Evolutionary conservation across 352 stramenopile species (phyloP).

Genomic region (Pythium dissotocum): DNA sequence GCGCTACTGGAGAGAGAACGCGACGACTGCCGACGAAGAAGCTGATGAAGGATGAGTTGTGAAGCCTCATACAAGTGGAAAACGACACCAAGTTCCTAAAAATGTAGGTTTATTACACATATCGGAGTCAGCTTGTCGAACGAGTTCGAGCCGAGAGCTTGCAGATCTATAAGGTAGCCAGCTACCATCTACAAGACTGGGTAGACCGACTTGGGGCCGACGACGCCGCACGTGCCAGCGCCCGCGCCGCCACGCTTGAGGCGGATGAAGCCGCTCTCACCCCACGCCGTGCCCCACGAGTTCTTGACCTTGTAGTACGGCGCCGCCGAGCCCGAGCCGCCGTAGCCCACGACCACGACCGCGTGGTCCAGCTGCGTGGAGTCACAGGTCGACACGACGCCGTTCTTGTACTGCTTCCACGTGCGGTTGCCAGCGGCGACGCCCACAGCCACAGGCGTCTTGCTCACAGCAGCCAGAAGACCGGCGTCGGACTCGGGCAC

Average conservation of each 20-base stretch:
- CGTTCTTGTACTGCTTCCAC: slow-evolving; percentile 97
- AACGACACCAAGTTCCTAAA: not conserved
- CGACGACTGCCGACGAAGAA: not conserved
- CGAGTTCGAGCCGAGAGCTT: not conserved
- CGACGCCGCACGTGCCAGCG: slow-evolving; percentile 56
- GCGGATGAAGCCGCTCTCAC: slow-evolving; percentile 93
- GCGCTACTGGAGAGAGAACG: slow-evolving; percentile 9
- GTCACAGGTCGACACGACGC: slow-evolving; percentile 83
- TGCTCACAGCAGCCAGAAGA: slow-evolving; percentile 84
- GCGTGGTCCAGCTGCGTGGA: slow-evolving; percentile 96
- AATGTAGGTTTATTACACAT: not conserved
- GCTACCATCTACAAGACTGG: slow-evolving; percentile 36
- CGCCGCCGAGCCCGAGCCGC: slow-evolving; percentile 34
- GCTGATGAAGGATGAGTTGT: not conserved
- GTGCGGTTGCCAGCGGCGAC: slow-evolving; percentile 94
- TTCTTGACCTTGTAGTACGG: slow-evolving; percentile 97
- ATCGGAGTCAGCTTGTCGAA: not conserved
- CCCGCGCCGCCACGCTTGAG: slow-evolving; percentile 80
- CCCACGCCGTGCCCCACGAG: slow-evolving; percentile 95
- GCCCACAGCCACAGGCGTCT: slow-evolving; percentile 93
- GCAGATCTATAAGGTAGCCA: not conserved
- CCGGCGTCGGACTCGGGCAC: slow-evolving; percentile 77
- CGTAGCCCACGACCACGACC: slow-evolving; percentile 97
- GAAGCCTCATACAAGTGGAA: not conserved
- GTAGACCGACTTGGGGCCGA: slow-evolving; percentile 61